Evolutionary conservation across 768 basidiomycete species (phyloP).

Genomic region (Kwoniella dejecticola): DNA sequence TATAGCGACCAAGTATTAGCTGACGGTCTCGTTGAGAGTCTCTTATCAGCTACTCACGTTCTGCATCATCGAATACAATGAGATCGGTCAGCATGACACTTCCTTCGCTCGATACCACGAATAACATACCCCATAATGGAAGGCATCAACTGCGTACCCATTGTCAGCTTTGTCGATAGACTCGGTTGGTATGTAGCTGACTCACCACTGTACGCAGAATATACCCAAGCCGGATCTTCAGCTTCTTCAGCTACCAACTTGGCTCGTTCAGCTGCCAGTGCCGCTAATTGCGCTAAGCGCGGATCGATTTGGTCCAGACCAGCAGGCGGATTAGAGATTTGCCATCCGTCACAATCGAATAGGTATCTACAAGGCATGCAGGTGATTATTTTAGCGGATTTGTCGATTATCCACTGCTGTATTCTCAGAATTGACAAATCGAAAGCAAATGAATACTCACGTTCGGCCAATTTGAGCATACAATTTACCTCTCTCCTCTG

Average conservation of each 20-base stretch:
- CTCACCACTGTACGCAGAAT: conserved; percentile 42
- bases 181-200: neutral
- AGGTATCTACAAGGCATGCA: conserved; percentile 63
- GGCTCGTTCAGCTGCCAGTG: conserved; percentile 44
- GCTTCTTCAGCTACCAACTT: conserved; percentile 17
- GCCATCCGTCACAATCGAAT: conserved; percentile 77
- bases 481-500: conserved; percentile 69
- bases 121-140: conserved; percentile 61
- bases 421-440: too few relatives aligned
- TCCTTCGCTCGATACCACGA: conserved; percentile 65
- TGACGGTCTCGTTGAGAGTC: neutral
- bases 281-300: conserved; percentile 34
- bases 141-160: conserved; percentile 70
- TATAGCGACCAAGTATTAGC: neutral
- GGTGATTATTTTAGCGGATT: neutral
- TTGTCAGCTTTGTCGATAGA: neutral
- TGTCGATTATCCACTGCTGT: too few relatives aligned
- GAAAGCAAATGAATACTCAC: conserved; percentile 31
- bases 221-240: conserved; percentile 47
- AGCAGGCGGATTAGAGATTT: conserved; percentile 58
- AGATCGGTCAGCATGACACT: neutral
- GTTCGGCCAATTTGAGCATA: conserved; percentile 51
- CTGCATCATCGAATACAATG: neutral
- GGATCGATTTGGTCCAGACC: conserved; percentile 42
- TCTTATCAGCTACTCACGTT: conserved; percentile 16